Percentiles rank a stretch among this genome's conserved stretches.
Evolutionary conservation across 805 yeast species (phyloP).

Genomic region (Pichia nanzhaoensis): DNA sequence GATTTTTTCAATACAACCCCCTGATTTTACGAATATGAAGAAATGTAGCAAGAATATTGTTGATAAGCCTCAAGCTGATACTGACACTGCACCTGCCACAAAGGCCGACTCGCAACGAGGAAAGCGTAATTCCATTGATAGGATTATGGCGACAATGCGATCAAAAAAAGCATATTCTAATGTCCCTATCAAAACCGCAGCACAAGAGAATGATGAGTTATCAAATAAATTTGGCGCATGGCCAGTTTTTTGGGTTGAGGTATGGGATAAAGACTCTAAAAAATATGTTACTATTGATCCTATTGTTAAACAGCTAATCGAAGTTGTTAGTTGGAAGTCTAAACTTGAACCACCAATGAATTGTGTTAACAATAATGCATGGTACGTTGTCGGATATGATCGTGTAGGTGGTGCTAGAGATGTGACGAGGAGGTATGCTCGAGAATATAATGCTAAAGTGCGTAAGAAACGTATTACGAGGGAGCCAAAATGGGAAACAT

Average conservation of each 20-base stretch:
- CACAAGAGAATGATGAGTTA: conserved; percentile 6
- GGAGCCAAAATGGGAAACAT: conserved; percentile 45
- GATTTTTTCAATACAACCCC: conserved; percentile 82
- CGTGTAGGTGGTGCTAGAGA: conserved; percentile 60
- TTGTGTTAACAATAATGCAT: conserved; percentile 50
- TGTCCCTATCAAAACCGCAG: conserved; percentile 2
- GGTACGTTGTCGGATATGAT: conserved; percentile 77
- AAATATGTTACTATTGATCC: conserved; percentile 90
- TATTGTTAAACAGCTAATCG: conserved; percentile 53
- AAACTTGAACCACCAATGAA: conserved; percentile 58
- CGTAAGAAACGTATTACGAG: conserved; percentile 65
- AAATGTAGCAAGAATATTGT: conserved; percentile 12
- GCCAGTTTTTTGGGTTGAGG: conserved; percentile 92
- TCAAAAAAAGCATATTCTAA: conserved; percentile 21
- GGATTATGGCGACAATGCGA: conserved; percentile 23
- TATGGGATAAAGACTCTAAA: conserved; percentile 69
- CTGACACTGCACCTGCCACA: background rate
- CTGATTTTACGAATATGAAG: conserved; percentile 58
- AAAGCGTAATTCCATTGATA: conserved; percentile 15
- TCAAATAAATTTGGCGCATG: conserved; percentile 23
- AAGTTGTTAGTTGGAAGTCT: conserved; percentile 46
- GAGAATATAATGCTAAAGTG: conserved; percentile 63
- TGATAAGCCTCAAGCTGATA: conserved; percentile 4
- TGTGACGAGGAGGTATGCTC: conserved; percentile 78
- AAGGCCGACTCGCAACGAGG: background rate